Evolutionary conservation across 1,139 yeast species (phyloP), one percentile per base, ranked within the genome.

Genomic region (Candida tetrigidarum): DNA sequence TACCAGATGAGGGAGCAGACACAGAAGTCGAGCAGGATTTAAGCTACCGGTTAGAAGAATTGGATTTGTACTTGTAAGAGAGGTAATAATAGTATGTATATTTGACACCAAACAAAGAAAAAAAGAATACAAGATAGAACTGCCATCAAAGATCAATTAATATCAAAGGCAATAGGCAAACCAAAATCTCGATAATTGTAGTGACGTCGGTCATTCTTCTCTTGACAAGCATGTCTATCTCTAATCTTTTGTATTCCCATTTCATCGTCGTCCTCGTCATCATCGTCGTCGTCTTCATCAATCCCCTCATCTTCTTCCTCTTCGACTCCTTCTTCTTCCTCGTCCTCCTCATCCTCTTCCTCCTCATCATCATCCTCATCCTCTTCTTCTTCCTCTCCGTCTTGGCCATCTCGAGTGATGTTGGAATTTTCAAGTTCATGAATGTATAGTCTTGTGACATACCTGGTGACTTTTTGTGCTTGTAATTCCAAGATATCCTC

Each of bases 401-500:
- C 53, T 11, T 43, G 48, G 9, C 43, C 48, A 22, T 43, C 45
- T 12, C 43, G 50, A 11, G 47, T 47, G 3, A 35, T 16, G 6
- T 41, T 37, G 2, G 27, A 45, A 12, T 15, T 28, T 3, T 68
- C 71, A 2, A 54, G 45, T 45, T 77, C 81, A 29, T 60, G 56
- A 25, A 59, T 56, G 54, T 82, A 81, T 23, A 66, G 53, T 51
- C 62, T 58, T 20, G 71, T 74, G 5, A 70, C 72, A 43, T 68
- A 69, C 26, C 70, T 62, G 0, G 86, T 81, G 22, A 83, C 67
- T 52, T 67, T 64, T 47, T 78, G 63, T 0, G 86, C 71, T 55
- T 82, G 87, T 38, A 63, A 66, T 51, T 82, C 84, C 35, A 76
- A 53, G 1, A 80, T 60, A 48, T 79, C 85, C 10, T 63, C 62